These are phyloP conservation scores for Ascochyta viciae-villosae DNA, from an alignment of 2,329 filamentous ascomycete species.

Conservation along the genomic window DNA sequence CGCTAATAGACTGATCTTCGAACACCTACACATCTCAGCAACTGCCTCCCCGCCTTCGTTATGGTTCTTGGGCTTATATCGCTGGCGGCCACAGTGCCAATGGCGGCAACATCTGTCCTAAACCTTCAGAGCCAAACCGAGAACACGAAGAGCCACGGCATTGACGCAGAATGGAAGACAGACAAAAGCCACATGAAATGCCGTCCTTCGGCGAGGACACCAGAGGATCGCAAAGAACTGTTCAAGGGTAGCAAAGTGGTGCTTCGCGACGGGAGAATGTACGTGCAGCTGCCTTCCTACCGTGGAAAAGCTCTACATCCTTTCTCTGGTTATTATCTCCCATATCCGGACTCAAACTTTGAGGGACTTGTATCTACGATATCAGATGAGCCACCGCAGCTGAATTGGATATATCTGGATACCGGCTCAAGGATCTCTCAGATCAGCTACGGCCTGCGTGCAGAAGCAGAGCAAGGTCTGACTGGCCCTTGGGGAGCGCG, in stretches of 20 bases:
- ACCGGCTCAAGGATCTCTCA: conserved; percentile 55
- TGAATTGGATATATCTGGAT: conserved; percentile 74
- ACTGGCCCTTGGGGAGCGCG: conserved; percentile 59
- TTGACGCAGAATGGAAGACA: conserved; percentile 28
- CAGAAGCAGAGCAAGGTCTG: conserved; percentile 63
- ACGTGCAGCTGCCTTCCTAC: conserved; percentile 30
- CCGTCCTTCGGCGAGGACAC: conserved; percentile 24
- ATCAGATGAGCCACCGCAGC: conserved; percentile 61
- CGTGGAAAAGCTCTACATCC: conserved; percentile 43
- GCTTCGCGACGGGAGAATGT: conserved; percentile 26
- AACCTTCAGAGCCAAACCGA: conserved; percentile 30
- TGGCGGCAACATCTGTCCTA: conserved; percentile 29
- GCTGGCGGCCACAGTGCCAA: conserved; percentile 25
- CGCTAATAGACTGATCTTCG: background rate
- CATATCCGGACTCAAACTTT: conserved; percentile 55
- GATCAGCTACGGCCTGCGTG: conserved; percentile 61
- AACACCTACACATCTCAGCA: background rate
- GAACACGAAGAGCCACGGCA: conserved; percentile 21
- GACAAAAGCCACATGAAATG: conserved; percentile 31
- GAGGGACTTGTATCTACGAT: conserved; percentile 57
- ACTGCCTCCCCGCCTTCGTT: background rate
- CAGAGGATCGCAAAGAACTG: conserved; percentile 26
- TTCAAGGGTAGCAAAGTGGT: conserved; percentile 25
- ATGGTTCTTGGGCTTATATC: conserved; percentile 19
- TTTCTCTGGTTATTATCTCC: conserved; percentile 58